A percentile compares a stretch with the other conserved stretches of the same genome.
Conservation (phyloP, 306 rosid species). For the Astragalus membranaceus region DNA sequence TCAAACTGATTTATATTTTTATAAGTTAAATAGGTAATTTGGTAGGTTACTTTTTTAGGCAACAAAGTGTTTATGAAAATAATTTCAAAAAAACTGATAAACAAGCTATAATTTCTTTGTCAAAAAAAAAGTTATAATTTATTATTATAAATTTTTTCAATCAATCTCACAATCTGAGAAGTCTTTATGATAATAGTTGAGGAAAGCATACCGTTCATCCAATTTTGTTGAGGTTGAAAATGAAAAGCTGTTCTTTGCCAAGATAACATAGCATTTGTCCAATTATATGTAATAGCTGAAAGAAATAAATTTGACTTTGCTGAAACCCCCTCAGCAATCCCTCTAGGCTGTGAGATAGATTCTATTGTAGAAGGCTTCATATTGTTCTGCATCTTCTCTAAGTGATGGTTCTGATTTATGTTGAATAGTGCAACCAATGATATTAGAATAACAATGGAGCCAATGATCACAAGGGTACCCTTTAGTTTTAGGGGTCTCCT, state of each 20-base stretch:
- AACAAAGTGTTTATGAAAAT: too few relatives aligned
- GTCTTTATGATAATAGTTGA: too few relatives aligned
- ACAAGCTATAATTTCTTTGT: too few relatives aligned
- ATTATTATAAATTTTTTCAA: too few relatives aligned
- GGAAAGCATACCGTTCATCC: constrained; percentile 71
- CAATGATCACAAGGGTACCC: constrained; percentile 15
- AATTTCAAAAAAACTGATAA: too few relatives aligned
- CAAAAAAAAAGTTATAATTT: too few relatives aligned
- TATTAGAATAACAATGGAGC: constrained; percentile 32
- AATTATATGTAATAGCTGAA: constrained; percentile 40
- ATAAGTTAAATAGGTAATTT: too few relatives aligned
- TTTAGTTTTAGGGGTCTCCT: constrained; percentile 24
- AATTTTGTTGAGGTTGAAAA: constrained; percentile 64
- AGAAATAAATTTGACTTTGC: constrained; percentile 52
- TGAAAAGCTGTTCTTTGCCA: constrained; percentile 87
- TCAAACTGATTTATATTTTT: too few relatives aligned
- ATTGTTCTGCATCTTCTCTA: not conserved
- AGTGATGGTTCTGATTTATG: constrained; percentile 13
- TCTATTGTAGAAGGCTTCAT: not conserved
- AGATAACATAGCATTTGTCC: constrained; percentile 83
- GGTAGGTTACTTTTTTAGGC: too few relatives aligned
- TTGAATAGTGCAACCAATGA: constrained; percentile 35
- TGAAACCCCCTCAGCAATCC: constrained; percentile 62
- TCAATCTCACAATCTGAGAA: too few relatives aligned
- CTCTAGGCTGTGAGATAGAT: constrained; percentile 31